A percentile compares a stretch with the other conserved stretches of the same genome.
Evolutionary conservation across 345 rosid genomes (phyloP).

Genomic region (Balakata baccata): DNA sequence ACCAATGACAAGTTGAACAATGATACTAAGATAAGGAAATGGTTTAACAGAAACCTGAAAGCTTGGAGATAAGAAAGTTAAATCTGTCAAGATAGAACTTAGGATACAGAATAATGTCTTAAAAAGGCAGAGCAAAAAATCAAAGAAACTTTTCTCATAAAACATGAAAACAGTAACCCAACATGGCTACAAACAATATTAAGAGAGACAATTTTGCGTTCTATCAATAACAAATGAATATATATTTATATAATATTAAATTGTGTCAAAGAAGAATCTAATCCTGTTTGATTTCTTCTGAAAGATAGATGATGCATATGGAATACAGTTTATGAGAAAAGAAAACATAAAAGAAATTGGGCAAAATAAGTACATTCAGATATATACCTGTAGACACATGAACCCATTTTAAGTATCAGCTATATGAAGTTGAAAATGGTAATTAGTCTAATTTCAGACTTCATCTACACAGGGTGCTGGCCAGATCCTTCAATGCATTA

Average conservation of each 20-base stretch:
- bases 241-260: not conserved
- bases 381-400: too few species aligned
- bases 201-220: not conserved
- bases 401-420: not conserved
- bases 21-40: too few species aligned
- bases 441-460: not conserved
- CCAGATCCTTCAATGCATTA: not conserved
- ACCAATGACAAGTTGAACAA: too few species aligned
- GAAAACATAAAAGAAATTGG: too few species aligned
- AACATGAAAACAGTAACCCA: not conserved
- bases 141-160: not conserved
- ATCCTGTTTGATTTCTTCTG: not conserved
- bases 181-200: conserved; percentile 3
- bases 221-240: not conserved
- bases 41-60: conserved; percentile 71
- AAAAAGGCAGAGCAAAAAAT: not conserved
- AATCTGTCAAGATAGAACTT: not conserved
- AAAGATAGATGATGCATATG: not conserved
- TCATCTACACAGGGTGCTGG: not conserved
- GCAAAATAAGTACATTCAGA: too few species aligned
- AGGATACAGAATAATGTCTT: not conserved
- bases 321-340: too few species aligned
- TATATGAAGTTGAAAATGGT: not conserved
- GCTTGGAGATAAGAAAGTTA: conserved; percentile 19
- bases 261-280: not conserved